These are phyloP conservation scores for Capsicum rhomboideum DNA, from an alignment of 257 asterid species.

Conservation along the genomic window DNA sequence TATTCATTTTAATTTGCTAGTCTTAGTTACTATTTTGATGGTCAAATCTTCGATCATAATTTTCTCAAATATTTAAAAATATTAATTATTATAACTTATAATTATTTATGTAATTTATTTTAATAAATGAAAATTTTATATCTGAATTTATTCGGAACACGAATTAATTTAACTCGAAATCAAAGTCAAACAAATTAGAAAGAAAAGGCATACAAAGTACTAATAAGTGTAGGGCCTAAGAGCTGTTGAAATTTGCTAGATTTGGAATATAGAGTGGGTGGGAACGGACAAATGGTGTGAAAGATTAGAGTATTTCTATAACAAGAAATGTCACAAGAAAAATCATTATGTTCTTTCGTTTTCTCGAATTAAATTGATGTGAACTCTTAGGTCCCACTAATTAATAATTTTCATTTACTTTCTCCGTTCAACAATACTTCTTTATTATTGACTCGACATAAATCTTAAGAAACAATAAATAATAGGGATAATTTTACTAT, in stretches of 20 bases:
- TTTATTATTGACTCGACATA: no score
- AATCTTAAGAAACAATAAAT: no score
- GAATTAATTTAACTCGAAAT: no score
- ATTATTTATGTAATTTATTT: background rate
- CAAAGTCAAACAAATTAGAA: no score
- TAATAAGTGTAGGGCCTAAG: background rate
- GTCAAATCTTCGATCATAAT: no score
- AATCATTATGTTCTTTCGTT: background rate
- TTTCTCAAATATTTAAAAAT: background rate
- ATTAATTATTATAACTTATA: background rate
- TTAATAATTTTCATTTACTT: background rate
- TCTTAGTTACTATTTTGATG: no score
- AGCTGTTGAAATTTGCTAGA: background rate
- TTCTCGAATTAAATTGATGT: background rate
- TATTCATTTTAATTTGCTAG: no score
- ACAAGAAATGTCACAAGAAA: background rate
- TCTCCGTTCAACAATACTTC: no score
- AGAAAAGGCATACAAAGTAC: background rate
- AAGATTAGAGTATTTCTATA: background rate
- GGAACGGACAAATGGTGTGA: background rate
- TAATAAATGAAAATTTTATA: background rate
- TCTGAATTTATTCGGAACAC: background rate
- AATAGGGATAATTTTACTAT: no score
- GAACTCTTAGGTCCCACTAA: background rate
- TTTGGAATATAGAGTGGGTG: background rate